Conservation (phyloP, 2,329 filamentous ascomycete species). For the Colletotrichum siamense region DNA sequence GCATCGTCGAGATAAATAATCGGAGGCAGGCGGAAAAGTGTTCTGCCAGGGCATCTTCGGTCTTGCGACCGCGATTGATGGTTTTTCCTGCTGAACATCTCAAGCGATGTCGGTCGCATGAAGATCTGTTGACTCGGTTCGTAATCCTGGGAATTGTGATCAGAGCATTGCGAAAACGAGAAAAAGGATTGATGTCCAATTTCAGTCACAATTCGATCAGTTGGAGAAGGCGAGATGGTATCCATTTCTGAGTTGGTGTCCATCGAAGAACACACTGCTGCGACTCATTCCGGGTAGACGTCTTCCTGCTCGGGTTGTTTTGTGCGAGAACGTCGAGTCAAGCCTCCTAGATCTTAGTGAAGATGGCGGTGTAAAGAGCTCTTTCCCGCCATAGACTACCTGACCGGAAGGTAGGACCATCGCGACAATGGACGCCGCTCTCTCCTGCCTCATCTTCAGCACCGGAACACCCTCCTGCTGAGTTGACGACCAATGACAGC, state of each 20-base stretch:
- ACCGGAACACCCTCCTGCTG: neutral
- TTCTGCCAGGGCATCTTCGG: neutral
- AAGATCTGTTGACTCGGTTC: neutral
- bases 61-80: neutral
- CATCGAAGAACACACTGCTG: neutral
- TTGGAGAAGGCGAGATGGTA: neutral
- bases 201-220: neutral
- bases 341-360: neutral
- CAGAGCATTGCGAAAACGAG: neutral
- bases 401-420: neutral
- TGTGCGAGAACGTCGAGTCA: too few relatives aligned
- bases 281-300: neutral
- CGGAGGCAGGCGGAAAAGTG: conserved; percentile 3
- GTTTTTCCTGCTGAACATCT: neutral
- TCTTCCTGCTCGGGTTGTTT: neutral
- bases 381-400: neutral
- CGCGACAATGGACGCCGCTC: neutral
- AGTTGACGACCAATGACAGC: neutral
- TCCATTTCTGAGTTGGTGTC: neutral
- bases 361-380: neutral
- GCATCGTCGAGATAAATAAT: neutral
- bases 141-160: fast-evolving
- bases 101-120: neutral
- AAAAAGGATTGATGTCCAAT: neutral
- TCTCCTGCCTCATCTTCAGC: neutral